phyloP scores from a whole-genome alignment of 345 rosid species.

The Laguncularia racemosa region DNA sequence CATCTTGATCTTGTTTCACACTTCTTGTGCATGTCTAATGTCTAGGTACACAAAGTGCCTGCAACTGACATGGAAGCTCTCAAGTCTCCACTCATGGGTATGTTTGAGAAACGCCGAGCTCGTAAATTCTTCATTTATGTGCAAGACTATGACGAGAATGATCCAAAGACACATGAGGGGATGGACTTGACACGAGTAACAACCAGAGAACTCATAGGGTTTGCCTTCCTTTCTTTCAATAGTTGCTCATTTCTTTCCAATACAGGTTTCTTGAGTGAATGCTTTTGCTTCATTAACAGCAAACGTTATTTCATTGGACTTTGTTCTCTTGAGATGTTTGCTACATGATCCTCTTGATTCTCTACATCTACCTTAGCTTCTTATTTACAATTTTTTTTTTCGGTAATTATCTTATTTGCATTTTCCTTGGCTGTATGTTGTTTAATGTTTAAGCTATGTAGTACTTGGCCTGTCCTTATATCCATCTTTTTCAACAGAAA shows the following conservation, averaged over 20 bases:
- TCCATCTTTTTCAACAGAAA: slow-evolving; percentile 41
- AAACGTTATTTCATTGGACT: no score
- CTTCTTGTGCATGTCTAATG: slow-evolving; percentile 1
- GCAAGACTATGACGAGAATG: slow-evolving; percentile 74
- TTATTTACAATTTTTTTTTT: no score
- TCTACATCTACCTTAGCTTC: no score
- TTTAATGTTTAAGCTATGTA: background rate
- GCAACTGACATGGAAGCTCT: slow-evolving; percentile 95
- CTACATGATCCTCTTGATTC: no score
- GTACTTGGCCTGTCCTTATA: background rate
- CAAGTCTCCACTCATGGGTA: slow-evolving; percentile 94
- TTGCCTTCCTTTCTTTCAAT: slow-evolving; percentile 23
- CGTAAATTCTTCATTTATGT: slow-evolving; percentile 84
- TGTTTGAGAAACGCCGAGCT: slow-evolving; percentile 96
- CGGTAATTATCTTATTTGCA: no score
- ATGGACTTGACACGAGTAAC: slow-evolving; percentile 84
- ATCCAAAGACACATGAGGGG: slow-evolving; percentile 91
- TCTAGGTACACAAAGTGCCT: slow-evolving; percentile 93
- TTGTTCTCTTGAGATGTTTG: no score
- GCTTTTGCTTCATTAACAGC: no score
- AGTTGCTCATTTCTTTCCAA: background rate
- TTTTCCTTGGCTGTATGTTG: background rate
- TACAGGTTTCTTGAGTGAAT: background rate
- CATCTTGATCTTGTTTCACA: background rate
- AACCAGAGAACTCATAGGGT: slow-evolving; percentile 83